A percentile compares a stretch with the other conserved stretches of the same genome.
Evolutionary conservation across 2,329 filamentous ascomycete genomes (phyloP).

Genomic region (Fusarium sp.): DNA sequence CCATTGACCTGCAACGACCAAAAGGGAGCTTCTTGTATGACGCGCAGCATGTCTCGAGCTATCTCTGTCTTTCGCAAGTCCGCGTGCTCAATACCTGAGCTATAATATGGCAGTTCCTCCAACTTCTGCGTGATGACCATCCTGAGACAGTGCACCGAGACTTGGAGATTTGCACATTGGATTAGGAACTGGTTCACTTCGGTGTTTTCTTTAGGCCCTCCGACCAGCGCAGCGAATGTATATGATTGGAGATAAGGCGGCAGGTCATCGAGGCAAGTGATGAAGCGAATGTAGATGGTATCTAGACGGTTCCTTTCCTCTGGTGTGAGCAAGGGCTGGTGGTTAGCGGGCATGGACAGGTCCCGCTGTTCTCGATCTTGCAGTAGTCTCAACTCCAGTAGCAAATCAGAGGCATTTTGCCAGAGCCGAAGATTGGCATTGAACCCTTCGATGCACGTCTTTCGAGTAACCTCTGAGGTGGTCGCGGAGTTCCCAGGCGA

Average conservation of each 20-base stretch:
- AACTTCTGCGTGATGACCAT: slow-evolving; percentile 59
- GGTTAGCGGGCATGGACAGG: not conserved
- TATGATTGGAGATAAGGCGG: slow-evolving; percentile 56
- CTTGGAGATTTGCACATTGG: slow-evolving; percentile 59
- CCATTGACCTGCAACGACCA: slow-evolving; percentile 60
- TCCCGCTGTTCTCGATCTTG: slow-evolving; percentile 45
- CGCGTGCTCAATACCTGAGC: slow-evolving; percentile 50
- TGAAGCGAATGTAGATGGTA: slow-evolving; percentile 57
- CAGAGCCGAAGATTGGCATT: slow-evolving; percentile 60
- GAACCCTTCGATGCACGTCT: slow-evolving; percentile 57
- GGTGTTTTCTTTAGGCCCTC: slow-evolving; percentile 32
- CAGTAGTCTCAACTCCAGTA: slow-evolving; percentile 55
- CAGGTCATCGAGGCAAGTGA: slow-evolving; percentile 58
- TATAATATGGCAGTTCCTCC: slow-evolving; percentile 53
- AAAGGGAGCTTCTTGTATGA: slow-evolving; percentile 60
- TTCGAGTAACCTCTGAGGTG: slow-evolving; percentile 30
- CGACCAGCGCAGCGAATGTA: slow-evolving; percentile 36
- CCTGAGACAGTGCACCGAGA: slow-evolving; percentile 58
- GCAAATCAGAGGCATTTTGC: slow-evolving; percentile 58
- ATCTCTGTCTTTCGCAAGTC: slow-evolving; percentile 59
- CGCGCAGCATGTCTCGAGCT: slow-evolving; percentile 59
- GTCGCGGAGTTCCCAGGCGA: slow-evolving; percentile 32
- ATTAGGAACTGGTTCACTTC: slow-evolving; percentile 55
- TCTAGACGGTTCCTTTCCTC: slow-evolving; percentile 54
- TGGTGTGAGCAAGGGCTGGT: slow-evolving; percentile 28